Evolutionary conservation across 108 stramenopile genomes (phyloP).

Genomic region (Discostella pseudostelligera): DNA sequence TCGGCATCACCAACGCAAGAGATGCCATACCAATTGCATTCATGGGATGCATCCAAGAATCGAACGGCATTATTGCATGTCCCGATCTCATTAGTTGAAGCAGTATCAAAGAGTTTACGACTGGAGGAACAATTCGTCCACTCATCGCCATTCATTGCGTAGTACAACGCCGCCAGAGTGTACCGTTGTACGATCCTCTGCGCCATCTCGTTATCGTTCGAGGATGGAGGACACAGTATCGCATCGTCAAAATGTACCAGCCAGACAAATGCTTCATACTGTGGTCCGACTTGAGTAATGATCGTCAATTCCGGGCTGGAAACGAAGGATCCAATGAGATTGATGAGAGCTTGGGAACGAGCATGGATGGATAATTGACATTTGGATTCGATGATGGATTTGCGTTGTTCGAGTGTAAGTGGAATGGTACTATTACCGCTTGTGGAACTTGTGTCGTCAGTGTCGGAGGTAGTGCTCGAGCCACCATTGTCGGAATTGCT

Average conservation of each 20-base stretch:
- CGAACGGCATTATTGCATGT: slow-evolving; percentile 15
- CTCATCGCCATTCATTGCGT: slow-evolving; percentile 12
- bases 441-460: not conserved
- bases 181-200: slow-evolving; percentile 28
- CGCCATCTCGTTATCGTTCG: not conserved
- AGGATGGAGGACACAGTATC: slow-evolving; percentile 44
- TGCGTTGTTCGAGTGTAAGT: not conserved
- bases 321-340: not conserved
- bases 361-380: not conserved
- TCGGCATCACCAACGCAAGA: slow-evolving; percentile 33
- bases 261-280: slow-evolving; percentile 56
- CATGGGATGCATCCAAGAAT: slow-evolving; percentile 43
- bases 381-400: not conserved
- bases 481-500: not conserved
- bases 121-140: slow-evolving; percentile 48
- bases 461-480: too few relatives aligned
- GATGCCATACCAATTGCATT: slow-evolving; percentile 65
- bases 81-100: not conserved
- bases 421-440: not conserved
- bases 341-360: not conserved
- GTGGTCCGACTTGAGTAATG: slow-evolving; percentile 33
- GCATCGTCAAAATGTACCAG: slow-evolving; percentile 53
- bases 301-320: slow-evolving; percentile 1
- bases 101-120: slow-evolving; percentile 10
- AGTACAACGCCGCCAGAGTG: slow-evolving; percentile 22